A percentile compares a stretch with the other conserved stretches of the same genome.
phyloP scores from a whole-genome alignment of 2,329 filamentous ascomycete species.

The Ilyonectria sp. region DNA sequence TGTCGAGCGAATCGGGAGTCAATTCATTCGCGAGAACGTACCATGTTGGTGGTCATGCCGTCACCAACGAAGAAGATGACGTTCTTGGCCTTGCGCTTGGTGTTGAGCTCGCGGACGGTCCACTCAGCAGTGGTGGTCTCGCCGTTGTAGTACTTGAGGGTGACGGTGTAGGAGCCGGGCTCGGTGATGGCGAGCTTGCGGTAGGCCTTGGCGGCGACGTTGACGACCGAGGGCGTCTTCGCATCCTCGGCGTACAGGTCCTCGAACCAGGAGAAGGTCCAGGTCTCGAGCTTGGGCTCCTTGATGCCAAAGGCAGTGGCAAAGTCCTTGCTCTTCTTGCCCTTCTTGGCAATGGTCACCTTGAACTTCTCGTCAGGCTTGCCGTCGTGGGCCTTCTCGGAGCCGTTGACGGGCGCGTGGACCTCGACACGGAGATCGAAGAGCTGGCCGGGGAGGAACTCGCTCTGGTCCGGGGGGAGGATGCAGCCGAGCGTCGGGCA shows the following conservation, averaged over 20 bases:
- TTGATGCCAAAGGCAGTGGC: conserved; percentile 78
- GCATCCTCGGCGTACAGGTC: conserved; percentile 85
- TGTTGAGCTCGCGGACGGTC: conserved; percentile 80
- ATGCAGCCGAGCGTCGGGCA: conserved; percentile 73
- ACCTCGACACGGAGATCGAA: conserved; percentile 90
- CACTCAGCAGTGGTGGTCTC: conserved; percentile 82
- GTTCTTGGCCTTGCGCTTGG: conserved; percentile 85
- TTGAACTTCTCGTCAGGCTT: conserved; percentile 82
- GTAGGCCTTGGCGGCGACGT: conserved; percentile 85
- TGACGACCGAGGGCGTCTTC: conserved; percentile 79
- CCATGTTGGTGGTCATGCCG: conserved; percentile 82
- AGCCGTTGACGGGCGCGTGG: conserved; percentile 85
- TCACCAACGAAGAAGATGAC: conserved; percentile 88
- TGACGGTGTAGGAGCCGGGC: conserved; percentile 84
- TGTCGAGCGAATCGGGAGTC: neutral
- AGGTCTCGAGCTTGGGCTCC: conserved; percentile 83
- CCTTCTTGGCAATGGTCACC: conserved; percentile 80
- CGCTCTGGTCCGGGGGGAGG: conserved; percentile 76
- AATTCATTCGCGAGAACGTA: conserved; percentile 39
- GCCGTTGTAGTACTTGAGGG: conserved; percentile 81
- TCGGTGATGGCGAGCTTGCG: conserved; percentile 82
- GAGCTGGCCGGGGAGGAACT: conserved; percentile 87
- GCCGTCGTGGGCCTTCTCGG: conserved; percentile 79
- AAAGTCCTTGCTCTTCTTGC: conserved; percentile 66
- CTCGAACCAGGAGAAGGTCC: conserved; percentile 90